Evolutionary conservation across 768 basidiomycete genomes (phyloP).

Genomic region (Rhodotorula diobovata): DNA sequence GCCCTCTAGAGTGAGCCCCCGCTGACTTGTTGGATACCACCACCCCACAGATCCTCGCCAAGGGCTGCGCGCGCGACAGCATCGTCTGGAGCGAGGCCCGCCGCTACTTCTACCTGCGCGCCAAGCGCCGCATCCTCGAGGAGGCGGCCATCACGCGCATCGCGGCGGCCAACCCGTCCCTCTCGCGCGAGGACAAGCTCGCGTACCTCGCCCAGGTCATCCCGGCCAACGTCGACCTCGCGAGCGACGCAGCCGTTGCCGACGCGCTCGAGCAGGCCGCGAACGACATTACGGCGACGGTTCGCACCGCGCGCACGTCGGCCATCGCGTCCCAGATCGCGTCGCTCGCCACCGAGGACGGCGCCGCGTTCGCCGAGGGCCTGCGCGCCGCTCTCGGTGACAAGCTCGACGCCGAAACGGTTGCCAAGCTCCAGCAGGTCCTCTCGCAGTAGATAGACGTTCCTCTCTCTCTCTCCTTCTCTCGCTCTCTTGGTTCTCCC

Average conservation of each 20-base stretch:
- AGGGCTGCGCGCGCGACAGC: slow-evolving; percentile 43
- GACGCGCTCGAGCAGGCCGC: slow-evolving; percentile 43
- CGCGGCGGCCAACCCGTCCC: slow-evolving; percentile 48
- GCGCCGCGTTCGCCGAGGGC: slow-evolving; percentile 43
- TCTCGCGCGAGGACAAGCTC: slow-evolving; percentile 46
- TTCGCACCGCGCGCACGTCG: slow-evolving; percentile 38
- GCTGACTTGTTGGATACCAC: not conserved
- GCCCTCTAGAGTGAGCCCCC: not conserved
- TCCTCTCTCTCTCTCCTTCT: not conserved
- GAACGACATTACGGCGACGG: slow-evolving; percentile 25
- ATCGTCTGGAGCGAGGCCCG: slow-evolving; percentile 42
- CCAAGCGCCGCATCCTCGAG: slow-evolving; percentile 46
- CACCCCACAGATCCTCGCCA: slow-evolving; percentile 37
- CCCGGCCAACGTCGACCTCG: slow-evolving; percentile 39
- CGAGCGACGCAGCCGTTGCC: slow-evolving; percentile 42
- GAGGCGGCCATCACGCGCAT: slow-evolving; percentile 45
- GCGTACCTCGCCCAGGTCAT: slow-evolving; percentile 42
- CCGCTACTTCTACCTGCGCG: slow-evolving; percentile 50
- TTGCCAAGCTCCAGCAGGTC: not conserved
- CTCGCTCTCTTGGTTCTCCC: not conserved
- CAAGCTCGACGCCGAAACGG: slow-evolving; percentile 9
- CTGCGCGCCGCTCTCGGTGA: slow-evolving; percentile 39
- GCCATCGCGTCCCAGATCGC: slow-evolving; percentile 43
- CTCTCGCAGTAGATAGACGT: not conserved
- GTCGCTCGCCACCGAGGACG: slow-evolving; percentile 42